phyloP scores from a whole-genome alignment of 108 stramenopile genomes.

The Aurantiochytrium sp. region DNA sequence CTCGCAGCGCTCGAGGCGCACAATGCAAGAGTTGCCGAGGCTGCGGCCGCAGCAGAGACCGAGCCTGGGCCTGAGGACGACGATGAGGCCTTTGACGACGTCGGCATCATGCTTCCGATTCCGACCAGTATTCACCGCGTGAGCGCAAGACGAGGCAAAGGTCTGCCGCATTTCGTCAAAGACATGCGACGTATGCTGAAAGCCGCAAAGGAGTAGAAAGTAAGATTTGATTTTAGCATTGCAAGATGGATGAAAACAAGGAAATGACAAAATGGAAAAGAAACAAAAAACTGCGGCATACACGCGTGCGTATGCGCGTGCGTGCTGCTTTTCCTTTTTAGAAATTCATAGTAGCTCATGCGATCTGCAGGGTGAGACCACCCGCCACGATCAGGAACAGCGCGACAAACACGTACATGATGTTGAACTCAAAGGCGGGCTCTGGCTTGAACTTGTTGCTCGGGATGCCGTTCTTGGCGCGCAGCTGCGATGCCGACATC shows the following conservation, averaged over 20 bases:
- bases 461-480: background rate
- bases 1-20: background rate
- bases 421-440: background rate
- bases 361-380: background rate
- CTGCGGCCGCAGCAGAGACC: background rate
- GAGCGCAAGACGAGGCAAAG: background rate
- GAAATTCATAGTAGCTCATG: background rate
- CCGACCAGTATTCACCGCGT: background rate
- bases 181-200: background rate
- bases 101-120: background rate
- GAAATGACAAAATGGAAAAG: background rate
- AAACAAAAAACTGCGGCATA: background rate
- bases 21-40: background rate
- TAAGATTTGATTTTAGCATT: background rate
- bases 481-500: constrained; percentile 2
- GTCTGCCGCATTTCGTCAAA: background rate
- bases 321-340: background rate
- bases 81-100: background rate
- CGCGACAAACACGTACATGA: background rate
- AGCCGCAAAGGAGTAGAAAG: background rate
- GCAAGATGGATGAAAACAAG: background rate
- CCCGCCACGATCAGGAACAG: background rate
- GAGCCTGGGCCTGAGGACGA: background rate
- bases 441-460: constrained; percentile 3
- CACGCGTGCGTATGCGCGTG: background rate